Conservation (phyloP, 306 rosid species). For the Vigna angularis region DNA sequence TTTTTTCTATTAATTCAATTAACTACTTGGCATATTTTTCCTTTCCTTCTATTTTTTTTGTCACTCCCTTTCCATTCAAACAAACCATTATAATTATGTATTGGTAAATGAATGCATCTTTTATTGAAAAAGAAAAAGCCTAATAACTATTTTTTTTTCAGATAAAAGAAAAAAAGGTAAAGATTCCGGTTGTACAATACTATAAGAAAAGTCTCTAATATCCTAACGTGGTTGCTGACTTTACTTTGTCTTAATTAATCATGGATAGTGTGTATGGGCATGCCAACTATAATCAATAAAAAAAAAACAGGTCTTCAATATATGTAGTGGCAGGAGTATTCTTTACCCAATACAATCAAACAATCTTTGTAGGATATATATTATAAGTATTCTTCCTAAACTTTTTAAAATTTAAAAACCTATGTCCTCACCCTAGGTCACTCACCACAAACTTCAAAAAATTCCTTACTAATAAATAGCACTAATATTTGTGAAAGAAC, state of each 20-base stretch:
- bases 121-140: neutral
- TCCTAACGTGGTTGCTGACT: neutral
- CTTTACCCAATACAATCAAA: neutral
- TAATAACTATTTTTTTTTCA: neutral
- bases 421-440: neutral
- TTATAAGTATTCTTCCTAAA: no score
- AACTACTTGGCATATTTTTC: no score
- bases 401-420: neutral
- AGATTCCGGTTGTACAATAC: constrained; percentile 17
- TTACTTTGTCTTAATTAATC: neutral
- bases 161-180: constrained; percentile 22
- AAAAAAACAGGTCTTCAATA: no score
- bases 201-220: neutral
- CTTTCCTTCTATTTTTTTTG: no score
- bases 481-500: no score
- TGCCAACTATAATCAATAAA: neutral
- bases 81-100: no score
- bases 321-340: no score
- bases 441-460: neutral
- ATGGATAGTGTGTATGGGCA: neutral
- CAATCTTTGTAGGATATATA: neutral
- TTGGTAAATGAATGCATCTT: neutral
- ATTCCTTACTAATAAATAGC: no score
- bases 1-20: no score
- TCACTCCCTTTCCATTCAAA: no score